Evolutionary conservation across 352 stramenopile genomes (phyloP), one percentile per base, ranked within the genome.

Genomic region (Phytopythium kandeliae): DNA sequence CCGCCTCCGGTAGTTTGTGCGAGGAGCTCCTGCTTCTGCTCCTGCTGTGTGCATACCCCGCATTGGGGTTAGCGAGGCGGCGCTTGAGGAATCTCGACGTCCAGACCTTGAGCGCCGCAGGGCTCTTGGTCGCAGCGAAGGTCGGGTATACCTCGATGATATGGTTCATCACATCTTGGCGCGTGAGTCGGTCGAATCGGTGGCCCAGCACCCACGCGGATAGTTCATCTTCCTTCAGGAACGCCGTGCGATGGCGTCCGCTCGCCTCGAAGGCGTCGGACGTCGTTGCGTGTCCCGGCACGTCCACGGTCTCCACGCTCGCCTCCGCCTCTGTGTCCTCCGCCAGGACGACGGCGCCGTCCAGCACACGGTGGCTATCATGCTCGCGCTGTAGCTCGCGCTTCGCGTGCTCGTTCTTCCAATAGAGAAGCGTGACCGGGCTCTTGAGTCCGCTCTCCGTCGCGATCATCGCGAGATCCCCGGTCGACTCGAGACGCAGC

Each of bases 11-110:
- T 6, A 16, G 4, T 24, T 19, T 33, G 40, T 15, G n/a, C 5
- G 40, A 4, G 13, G 40, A 22, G 7, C 22, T 46, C 40, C 31
- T 43, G n/a, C 33, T 15, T 10, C 15, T 34, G 28, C 36, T 25
- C 4, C 5, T 35, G 21, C 35, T 31, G 8, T 37, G 46, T 10
- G 5, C 15, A 10, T 22, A 25, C 5, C 38, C 21, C 24, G 26
- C 19, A 22, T 10, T 30, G 34, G 6, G 19, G 12, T 53, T 38
- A n/a, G 58, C 51, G 0, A 90, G 42, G 46, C 87, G 63, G 13
- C 78, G 78, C 56, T 88, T 87, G 11, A 90, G 54, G 33, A 90
- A 87, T 9, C 79, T 62, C 26, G 65, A 48, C 21, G 73, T 71
- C 79, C 79, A 90, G 31, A 83, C 64, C 40, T 82, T 86, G 19